Conservation (phyloP, 2,329 filamentous ascomycete species). For the Pyricularia pennisetigena region DNA sequence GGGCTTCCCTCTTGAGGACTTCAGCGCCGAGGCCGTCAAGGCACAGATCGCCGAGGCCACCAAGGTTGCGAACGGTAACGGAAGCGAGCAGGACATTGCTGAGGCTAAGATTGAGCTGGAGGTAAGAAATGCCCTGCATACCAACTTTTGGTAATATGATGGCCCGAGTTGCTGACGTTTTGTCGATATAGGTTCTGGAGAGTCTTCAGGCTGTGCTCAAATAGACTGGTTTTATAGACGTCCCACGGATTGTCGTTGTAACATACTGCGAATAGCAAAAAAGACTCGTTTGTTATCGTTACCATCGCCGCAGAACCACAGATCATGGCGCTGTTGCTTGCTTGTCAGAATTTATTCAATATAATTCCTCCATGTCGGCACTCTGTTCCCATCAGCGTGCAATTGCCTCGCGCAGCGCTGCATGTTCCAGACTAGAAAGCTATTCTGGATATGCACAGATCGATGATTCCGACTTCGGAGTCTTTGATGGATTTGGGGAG, state of each 20-base stretch:
- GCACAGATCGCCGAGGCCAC: slow-evolving; percentile 90
- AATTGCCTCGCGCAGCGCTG: not conserved
- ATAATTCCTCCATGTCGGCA: slow-evolving; percentile 8
- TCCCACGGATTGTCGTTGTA: slow-evolving; percentile 23
- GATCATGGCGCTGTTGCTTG: slow-evolving; percentile 16
- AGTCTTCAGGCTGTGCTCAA: slow-evolving; percentile 72
- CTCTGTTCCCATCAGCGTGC: not conserved
- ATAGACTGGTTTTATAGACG: slow-evolving; percentile 43
- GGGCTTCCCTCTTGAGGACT: slow-evolving; percentile 89
- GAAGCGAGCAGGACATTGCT: slow-evolving; percentile 94
- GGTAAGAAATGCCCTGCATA: slow-evolving; percentile 40
- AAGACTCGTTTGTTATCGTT: not conserved
- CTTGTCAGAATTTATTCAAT: not conserved
- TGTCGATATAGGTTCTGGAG: slow-evolving; percentile 58
- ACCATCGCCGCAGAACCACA: slow-evolving; percentile 24
- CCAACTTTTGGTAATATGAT: not conserved
- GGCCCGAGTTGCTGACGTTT: not conserved
- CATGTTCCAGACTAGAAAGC: not conserved
- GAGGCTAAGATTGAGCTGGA: slow-evolving; percentile 99
- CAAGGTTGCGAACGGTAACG: slow-evolving; percentile 83
- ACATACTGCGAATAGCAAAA: slow-evolving; percentile 13
- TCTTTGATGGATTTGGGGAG: not conserved
- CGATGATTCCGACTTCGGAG: not conserved
- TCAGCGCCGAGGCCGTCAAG: slow-evolving; percentile 82
- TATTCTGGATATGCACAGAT: too few relatives aligned